A percentile compares a stretch with the other conserved stretches of the same genome.
These are phyloP conservation scores for Astragalus glycyphyllos DNA, from an alignment of 306 rosid genomes.

Conservation along the genomic window DNA sequence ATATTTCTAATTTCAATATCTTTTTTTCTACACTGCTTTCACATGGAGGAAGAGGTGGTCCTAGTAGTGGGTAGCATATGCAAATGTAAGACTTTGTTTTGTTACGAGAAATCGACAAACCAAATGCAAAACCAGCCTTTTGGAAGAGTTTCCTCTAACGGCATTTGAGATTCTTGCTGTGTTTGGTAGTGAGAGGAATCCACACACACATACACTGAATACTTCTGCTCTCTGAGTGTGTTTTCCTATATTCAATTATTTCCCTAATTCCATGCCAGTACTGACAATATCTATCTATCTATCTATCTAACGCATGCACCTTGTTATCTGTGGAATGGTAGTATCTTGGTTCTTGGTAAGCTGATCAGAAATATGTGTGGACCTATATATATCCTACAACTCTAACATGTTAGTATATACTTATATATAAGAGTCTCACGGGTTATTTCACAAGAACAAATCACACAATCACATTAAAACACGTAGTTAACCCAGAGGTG, in stretches of 20 bases:
- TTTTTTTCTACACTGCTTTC: slow-evolving; percentile 2
- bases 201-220: slow-evolving; percentile 9
- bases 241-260: slow-evolving; percentile 11
- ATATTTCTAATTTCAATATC: background rate
- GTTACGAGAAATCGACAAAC: slow-evolving; percentile 65
- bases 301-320: slow-evolving; percentile 9
- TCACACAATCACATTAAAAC: background rate
- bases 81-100: slow-evolving; percentile 53
- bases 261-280: background rate
- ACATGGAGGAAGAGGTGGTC: slow-evolving; percentile 40
- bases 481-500: too few relatives aligned
- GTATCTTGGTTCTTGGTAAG: slow-evolving; percentile 28
- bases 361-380: background rate
- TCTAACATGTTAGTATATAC: too few relatives aligned
- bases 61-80: slow-evolving; percentile 55
- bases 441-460: slow-evolving; percentile 31
- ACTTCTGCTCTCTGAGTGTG: slow-evolving; percentile 30
- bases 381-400: too few relatives aligned
- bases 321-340: slow-evolving; percentile 16
- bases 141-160: slow-evolving; percentile 56
- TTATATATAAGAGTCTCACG: background rate
- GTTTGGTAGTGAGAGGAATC: slow-evolving; percentile 54
- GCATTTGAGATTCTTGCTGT: slow-evolving; percentile 55
- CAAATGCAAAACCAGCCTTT: slow-evolving; percentile 54
- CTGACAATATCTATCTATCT: slow-evolving; percentile 27